Evolutionary conservation across 768 basidiomycete genomes (phyloP), one percentile per base, ranked within the genome.

Genomic region (Hysterangium stoloniferum): DNA sequence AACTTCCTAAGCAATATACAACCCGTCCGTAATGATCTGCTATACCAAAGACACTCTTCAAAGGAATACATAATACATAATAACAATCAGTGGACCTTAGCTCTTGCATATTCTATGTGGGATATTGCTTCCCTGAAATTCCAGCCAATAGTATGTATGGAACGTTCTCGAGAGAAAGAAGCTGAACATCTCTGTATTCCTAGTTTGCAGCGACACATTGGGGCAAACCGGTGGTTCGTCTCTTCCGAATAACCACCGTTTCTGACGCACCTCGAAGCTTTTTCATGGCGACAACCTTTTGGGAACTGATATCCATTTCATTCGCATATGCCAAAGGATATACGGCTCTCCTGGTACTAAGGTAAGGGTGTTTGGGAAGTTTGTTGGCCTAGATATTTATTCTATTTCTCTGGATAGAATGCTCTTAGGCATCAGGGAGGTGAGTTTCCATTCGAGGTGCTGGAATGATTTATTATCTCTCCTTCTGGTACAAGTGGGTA

Each of bases 381-480:
- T 19, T 13, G 22, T 13, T 2, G 31, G 12, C 42, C 33, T 22
- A n/a, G n/a, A n/a, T n/a, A n/a, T n/a, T n/a, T n/a, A n/a, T n/a
- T n/a, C n/a, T n/a, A n/a, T n/a, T n/a, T n/a, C n/a, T n/a, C n/a
- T n/a, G n/a, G n/a, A 4, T 54, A 77, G 78, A n/a, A 72, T 80
- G 2, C 60, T 79, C 4, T 64, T 79, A 57, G 78, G 78, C 6
- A 78, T 79, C n/a, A 77, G 78, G 8, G 78, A 79, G 57, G 77
- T 44, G 25, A 8, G 20, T 9, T 6, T 6, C 11, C 12, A 44
- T 24, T 11, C 25, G 29, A 11, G 8, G 8, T 52, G 76, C 77
- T 1, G 78, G 77, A 6, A 75, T 78, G 73, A 78, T 79, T 4
- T 79, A 79, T 53, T 79, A 79, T 56, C 61, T 78, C 24, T 78